Base-by-base conservation (phyloP, 352 stramenopile species). In the Pythium monospermum region DNA sequence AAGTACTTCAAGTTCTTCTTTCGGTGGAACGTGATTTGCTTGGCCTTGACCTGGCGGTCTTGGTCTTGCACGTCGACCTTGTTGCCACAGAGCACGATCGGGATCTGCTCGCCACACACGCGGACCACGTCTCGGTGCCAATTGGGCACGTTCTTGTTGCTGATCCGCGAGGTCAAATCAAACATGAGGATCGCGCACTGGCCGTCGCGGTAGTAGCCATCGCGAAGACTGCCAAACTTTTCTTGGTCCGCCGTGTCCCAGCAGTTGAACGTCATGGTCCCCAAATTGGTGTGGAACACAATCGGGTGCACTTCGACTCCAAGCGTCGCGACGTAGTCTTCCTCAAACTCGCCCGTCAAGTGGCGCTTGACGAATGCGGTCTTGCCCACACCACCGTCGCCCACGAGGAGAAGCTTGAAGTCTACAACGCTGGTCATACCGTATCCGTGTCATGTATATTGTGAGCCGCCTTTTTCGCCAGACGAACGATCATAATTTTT, bases 1-100 rank as follows among this genome's bases (percentile, higher is more conserved):
- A 99, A 99, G 77, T 99, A 99, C 79, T 99, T 97, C 40, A 99
- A 73, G 77, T 99, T 99, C 87, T 99, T 99, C 87, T 99, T 99
- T 66, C 96, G 91, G 82, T 99, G 96, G 85, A 99, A 99, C 28
- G 94, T 99, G 64, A 99, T 99, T 77, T 99, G 96, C 85, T 99
- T 99, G 47, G 96, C 96, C 86, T 99, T 99, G 15, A 99, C 97
- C 88, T 99, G 99, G 59, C 97, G 89, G 73, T 99, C 97, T 84
- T 99, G 99, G 67, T n/a, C n/a, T n/a, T n/a, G n/a, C n/a, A 99
- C 98, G 77, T 99, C 97, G 15, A 99, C 96, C 91, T 99, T 99
- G 88, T 99, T 99, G 49, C 97, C 97, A 45, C 85, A 97, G 31
- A 99, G 79, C 50, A 99, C 97, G 61, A 99, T 99, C 33, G 97